Evolutionary conservation across 768 basidiomycete species (phyloP), one percentile per base, ranked within the genome.

Genomic region (Kwoniella sp.): DNA sequence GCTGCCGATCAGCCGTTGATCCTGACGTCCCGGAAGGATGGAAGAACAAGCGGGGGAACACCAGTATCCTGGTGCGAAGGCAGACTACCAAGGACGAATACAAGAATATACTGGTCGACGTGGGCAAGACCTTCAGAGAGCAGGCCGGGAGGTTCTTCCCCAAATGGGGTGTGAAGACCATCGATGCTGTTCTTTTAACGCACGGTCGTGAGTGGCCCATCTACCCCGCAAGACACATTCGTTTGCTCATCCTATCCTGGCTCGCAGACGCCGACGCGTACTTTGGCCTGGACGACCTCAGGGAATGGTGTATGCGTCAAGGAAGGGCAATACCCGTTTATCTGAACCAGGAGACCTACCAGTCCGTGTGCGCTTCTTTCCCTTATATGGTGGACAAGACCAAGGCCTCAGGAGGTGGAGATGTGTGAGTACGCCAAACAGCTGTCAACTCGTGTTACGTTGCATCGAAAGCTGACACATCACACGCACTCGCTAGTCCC

Each of bases 251-350:
- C 10, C 32, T 9, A 33, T n/a, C 32, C 32, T 33, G 10, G 10
- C n/a, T n/a, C 27, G 0, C 36, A 63, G 66, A 70, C 60, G 63
- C 73, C 57, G 76, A 77, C 50, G 89, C 90, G 5, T 88, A 89
- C 77, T 89, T 89, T 64, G 90, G 90, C 3, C 73, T 93, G 50
- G 90, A 93, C 74, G 90, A 93, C 72, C 76, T 92, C 31, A 79
- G 89, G 78, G 85, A 70, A 63, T 70, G 68, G 68, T 70, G 68
- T 57, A 57, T 62, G 23, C 44, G 65, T 27, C 65, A 63, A 54
- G 40, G 55, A 11, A 57, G 32, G 27, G 36, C 58, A 7, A 64
- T 67, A n/a, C 65, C 65, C 1, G 54, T 70, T 1, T 70, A 62
- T 39, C 60, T 66, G 14, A 62, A 62, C 42, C 46, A 48, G 28